Base-by-base conservation (phyloP, 331 rosid genomes). In the Acacia concinna region DNA sequence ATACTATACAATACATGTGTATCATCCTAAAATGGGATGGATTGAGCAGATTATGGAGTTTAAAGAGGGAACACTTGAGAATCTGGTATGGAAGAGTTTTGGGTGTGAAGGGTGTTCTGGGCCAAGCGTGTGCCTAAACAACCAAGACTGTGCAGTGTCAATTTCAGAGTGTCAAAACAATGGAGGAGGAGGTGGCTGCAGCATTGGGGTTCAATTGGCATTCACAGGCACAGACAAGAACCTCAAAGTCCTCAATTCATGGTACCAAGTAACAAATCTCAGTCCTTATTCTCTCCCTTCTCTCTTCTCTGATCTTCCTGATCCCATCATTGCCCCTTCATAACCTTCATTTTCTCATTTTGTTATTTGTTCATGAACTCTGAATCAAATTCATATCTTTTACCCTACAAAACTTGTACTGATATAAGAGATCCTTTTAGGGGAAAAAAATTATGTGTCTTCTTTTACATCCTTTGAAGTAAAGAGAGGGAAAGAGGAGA, bases 211-310 rank as follows among this genome's bases (percentile, higher is more conserved):
- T 78, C 99, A 90, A 51, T 72, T 95, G 84, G 32, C 91, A 56
- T 95, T 95, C 85, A 90, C 99, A 69, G 98, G 99, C 49, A 93
- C 97, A 73, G 97, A 95, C 83, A 91, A 81, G 87, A 86, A 91
- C 77, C 97, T 91, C 18, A 69, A 83, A 63, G 96, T 80, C 31
- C 94, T 95, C 11, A 90, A 91, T 86, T 91, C 99, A 15, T 93
- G 99, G 99, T 95, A 87, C 51, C 97, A 93, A 87, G 91, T 91
- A 54, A 11, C 73, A 72, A 91, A 90, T 15, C 93, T 93, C 27
- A 71, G 83, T 34, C 91, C 78, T 38, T 85, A 86, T 85, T 93
- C 97, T 9, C 98, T 95, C 52, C 78, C 40, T 44, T 51, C 83
- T 18, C 88, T 95, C 20, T 95, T 79, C 91, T 67, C 93, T 9